phyloP scores from a whole-genome alignment of 495 filamentous ascomycete species.

The Entonaema liquescens region DNA sequence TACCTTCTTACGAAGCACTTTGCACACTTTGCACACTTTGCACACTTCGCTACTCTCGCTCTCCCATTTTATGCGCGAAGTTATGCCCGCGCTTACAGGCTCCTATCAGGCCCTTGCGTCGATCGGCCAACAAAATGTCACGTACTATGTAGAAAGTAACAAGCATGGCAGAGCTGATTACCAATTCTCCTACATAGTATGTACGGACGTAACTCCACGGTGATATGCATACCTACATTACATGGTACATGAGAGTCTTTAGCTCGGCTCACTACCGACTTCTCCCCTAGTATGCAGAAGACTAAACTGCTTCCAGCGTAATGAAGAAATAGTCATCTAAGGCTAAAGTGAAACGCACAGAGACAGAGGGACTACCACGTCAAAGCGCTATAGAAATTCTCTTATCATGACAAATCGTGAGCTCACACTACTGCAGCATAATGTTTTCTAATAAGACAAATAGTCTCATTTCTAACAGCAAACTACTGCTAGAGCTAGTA shows the following conservation, averaged over 20 bases:
- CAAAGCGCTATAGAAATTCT: neutral
- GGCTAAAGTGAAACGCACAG: neutral
- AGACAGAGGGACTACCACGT: neutral
- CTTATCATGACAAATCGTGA: conserved; percentile 14
- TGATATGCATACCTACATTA: neutral
- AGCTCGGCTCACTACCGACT: neutral
- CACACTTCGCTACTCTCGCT: conserved; percentile 17
- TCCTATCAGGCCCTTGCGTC: conserved; percentile 9
- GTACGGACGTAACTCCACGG: neutral
- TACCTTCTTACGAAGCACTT: neutral
- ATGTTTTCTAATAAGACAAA: neutral
- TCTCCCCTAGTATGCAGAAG: neutral
- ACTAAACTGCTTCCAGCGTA: neutral
- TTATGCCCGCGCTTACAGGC: conserved; percentile 12
- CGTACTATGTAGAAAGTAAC: neutral
- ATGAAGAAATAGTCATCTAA: neutral
- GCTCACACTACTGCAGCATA: neutral
- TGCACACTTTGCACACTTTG: no score
- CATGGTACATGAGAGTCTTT: neutral
- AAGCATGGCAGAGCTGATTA: neutral
- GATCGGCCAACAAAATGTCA: conserved; percentile 4
- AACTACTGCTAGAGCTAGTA: neutral
- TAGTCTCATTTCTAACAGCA: neutral
- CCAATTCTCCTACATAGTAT: neutral
- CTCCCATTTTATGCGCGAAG: conserved; percentile 25